phyloP scores from a whole-genome alignment of 306 rosid genomes.

The Trifolium subterraneum region DNA sequence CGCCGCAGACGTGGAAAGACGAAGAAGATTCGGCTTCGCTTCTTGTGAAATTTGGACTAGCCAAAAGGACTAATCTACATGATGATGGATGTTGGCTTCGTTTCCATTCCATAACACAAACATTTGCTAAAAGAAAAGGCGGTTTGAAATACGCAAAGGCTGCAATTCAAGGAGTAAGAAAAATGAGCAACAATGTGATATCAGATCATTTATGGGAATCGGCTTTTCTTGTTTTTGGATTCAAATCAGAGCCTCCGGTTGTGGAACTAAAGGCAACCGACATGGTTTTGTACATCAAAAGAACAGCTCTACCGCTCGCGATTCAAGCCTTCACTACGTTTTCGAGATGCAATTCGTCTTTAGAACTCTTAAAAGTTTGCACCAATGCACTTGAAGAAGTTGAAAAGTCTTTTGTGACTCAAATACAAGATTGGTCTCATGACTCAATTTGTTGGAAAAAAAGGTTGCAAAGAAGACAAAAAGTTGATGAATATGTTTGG shows the following conservation, averaged over 20 bases:
- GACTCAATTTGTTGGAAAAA: slow-evolving; percentile 82
- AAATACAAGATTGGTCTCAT: slow-evolving; percentile 83
- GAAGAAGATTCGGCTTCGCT: slow-evolving; percentile 78
- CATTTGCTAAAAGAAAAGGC: slow-evolving; percentile 65
- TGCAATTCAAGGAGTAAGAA: slow-evolving; percentile 70
- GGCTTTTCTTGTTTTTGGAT: slow-evolving; percentile 88
- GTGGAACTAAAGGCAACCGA: slow-evolving; percentile 67
- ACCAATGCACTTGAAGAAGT: slow-evolving; percentile 87
- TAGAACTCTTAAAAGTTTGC: slow-evolving; percentile 83
- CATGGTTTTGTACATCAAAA: slow-evolving; percentile 73
- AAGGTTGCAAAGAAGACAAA: slow-evolving; percentile 63
- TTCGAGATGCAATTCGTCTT: slow-evolving; percentile 82
- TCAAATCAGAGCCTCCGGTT: slow-evolving; percentile 80
- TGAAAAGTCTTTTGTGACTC: slow-evolving; percentile 87
- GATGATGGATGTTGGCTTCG: slow-evolving; percentile 74
- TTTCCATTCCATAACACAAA: slow-evolving; percentile 77
- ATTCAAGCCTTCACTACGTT: slow-evolving; percentile 73
- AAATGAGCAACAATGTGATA: slow-evolving; percentile 54
- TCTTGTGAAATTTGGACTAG: slow-evolving; percentile 73
- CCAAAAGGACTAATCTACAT: slow-evolving; percentile 56
- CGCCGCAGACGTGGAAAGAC: slow-evolving; percentile 67
- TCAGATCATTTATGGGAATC: slow-evolving; percentile 85
- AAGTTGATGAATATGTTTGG: slow-evolving; percentile 88
- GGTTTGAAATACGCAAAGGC: slow-evolving; percentile 72
- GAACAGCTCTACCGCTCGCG: slow-evolving; percentile 86